phyloP scores from a whole-genome alignment of 768 basidiomycete genomes.

The Suillus alpinus region DNA sequence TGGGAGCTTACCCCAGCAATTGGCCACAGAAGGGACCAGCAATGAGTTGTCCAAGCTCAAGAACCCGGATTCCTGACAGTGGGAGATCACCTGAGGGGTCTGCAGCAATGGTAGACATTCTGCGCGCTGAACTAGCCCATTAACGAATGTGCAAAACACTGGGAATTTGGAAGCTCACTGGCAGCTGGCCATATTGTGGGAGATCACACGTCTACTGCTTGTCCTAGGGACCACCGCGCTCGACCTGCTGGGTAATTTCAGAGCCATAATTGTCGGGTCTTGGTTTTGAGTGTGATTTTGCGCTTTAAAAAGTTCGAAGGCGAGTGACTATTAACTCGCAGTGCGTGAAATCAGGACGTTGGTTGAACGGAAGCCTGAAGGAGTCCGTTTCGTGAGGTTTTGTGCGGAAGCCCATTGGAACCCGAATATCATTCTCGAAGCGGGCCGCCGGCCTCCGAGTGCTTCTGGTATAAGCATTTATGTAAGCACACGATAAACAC shows the following conservation, averaged over 20 bases:
- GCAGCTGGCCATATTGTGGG: background rate
- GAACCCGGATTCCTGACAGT: slow-evolving; percentile 58
- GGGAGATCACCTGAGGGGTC: slow-evolving; percentile 40
- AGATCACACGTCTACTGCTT: background rate
- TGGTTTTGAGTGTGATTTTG: background rate
- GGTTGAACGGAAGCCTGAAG: background rate
- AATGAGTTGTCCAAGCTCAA: slow-evolving; percentile 70
- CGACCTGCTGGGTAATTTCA: background rate
- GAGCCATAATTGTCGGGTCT: background rate
- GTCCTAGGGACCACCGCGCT: background rate
- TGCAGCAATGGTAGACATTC: background rate
- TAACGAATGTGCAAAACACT: background rate
- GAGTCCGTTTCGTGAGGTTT: no score
- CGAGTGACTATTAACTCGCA: background rate
- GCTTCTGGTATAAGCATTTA: background rate
- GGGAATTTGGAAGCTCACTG: background rate
- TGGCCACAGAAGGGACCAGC: slow-evolving; percentile 75
- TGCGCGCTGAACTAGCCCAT: background rate
- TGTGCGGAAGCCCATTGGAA: background rate
- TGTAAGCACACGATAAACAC: background rate
- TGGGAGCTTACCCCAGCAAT: slow-evolving; percentile 52
- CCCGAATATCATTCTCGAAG: background rate
- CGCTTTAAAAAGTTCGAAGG: background rate
- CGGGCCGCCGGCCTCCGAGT: background rate
- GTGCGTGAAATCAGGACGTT: background rate